Conservation (phyloP, 129 eudicot genomes). For the Tagetes erecta region DNA sequence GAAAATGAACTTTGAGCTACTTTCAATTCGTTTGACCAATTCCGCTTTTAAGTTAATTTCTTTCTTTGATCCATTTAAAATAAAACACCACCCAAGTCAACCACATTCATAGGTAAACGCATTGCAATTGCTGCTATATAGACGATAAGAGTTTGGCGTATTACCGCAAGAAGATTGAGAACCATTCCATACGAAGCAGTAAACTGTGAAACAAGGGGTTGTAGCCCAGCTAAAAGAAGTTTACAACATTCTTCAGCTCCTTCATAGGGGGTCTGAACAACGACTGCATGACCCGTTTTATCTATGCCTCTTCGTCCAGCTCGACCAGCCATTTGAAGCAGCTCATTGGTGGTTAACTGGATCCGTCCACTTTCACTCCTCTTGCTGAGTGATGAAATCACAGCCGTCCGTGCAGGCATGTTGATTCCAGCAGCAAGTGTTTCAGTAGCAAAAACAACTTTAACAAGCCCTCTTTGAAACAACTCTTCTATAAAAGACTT, state of each 20-base stretch:
- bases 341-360: constrained; percentile 68
- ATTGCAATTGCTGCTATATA: not conserved
- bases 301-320: constrained; percentile 99
- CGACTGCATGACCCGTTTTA: constrained; percentile 87
- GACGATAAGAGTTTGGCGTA: constrained; percentile 9
- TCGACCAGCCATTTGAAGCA: constrained; percentile 99
- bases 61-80: not conserved
- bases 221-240: constrained; percentile 82
- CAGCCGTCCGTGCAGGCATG: constrained; percentile 99
- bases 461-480: constrained; percentile 85
- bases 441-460: constrained; percentile 97
- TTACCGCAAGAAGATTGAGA: constrained; percentile 95
- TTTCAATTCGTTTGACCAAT: not conserved
- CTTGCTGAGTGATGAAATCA: constrained; percentile 86
- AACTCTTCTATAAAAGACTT: constrained; percentile 94
- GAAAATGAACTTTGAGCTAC: not conserved
- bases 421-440: constrained; percentile 99
- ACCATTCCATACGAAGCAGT: constrained; percentile 99
- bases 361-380: constrained; percentile 88
- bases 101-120: not conserved
- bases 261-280: constrained; percentile 88
- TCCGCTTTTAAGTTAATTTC: not conserved
- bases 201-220: constrained; percentile 97
- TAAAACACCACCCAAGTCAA: not conserved
- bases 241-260: constrained; percentile 97